These are phyloP conservation scores for Sporisorium iseilematis-ciliati DNA, from an alignment of 1,284 basidiomycete species.

Conservation along the genomic window DNA sequence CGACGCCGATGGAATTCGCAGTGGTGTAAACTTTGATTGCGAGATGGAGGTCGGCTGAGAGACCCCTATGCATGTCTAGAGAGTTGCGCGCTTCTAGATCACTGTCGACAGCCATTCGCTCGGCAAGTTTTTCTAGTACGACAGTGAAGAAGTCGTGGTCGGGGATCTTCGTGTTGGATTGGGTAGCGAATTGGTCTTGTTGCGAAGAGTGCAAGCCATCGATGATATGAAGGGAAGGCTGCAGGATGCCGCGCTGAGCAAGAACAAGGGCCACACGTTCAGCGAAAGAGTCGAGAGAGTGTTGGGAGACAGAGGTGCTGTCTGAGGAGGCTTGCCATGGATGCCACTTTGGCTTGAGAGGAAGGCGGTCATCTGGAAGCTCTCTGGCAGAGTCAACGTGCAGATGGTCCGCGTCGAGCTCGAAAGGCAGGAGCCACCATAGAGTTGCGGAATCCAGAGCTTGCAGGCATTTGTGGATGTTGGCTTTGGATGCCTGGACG, in stretches of 20 bases:
- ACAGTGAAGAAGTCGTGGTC: conserved; percentile 44
- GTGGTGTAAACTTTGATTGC: conserved; percentile 26
- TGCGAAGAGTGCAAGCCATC: conserved; percentile 9
- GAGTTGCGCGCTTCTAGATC: conserved; percentile 12
- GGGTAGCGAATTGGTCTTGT: neutral
- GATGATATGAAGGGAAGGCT: conserved; percentile 39
- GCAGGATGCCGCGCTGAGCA: conserved; percentile 35
- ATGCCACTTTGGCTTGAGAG: conserved; percentile 36
- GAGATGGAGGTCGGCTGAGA: conserved; percentile 31
- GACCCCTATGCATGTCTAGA: conserved; percentile 21
- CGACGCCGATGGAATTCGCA: conserved; percentile 17
- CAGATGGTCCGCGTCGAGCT: conserved; percentile 13
- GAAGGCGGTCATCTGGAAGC: conserved; percentile 18
- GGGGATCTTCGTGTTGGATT: conserved; percentile 9
- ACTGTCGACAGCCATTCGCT: conserved; percentile 18
- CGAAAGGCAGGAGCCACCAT: conserved; percentile 44
- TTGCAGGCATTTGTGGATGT: conserved; percentile 34
- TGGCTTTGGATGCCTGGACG: conserved; percentile 27
- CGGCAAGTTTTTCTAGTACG: conserved; percentile 21
- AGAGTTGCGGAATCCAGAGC: conserved; percentile 35
- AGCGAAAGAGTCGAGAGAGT: conserved; percentile 32
- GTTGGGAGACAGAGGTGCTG: conserved; percentile 11
- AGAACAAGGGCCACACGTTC: conserved; percentile 45
- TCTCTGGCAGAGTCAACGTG: neutral
- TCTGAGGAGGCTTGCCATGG: conserved; percentile 35